Percentiles rank a stretch among this genome's conserved stretches.
Conservation (phyloP, 306 rosid genomes). For the Cicer pinnatifidum region DNA sequence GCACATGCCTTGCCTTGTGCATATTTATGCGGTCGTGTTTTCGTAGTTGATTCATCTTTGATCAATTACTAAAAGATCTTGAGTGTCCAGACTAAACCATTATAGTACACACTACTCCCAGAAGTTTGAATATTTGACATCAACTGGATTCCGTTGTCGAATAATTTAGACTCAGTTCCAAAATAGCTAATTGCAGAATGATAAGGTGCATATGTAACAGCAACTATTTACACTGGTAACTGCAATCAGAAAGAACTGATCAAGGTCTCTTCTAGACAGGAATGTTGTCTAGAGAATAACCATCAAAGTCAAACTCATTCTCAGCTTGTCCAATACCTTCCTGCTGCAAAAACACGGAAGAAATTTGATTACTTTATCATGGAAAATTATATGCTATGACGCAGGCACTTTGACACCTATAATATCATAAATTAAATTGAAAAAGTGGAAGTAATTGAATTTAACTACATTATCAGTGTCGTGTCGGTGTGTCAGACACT, state of each 20-base stretch:
- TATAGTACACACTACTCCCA: constrained; percentile 51
- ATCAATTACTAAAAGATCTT: neutral
- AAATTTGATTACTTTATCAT: constrained; percentile 11
- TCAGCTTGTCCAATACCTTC: constrained; percentile 70
- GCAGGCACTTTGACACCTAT: too few species aligned
- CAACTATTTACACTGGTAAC: constrained; percentile 70
- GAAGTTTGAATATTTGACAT: constrained; percentile 50
- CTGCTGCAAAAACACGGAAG: constrained; percentile 62
- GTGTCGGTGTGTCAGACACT: too few species aligned
- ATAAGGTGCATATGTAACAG: constrained; percentile 53
- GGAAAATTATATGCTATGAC: neutral
- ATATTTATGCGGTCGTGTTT: constrained; percentile 49
- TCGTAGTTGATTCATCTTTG: constrained; percentile 48
- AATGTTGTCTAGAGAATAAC: constrained; percentile 81
- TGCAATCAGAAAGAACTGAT: constrained; percentile 50
- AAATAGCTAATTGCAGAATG: constrained; percentile 53
- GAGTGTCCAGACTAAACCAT: constrained; percentile 49
- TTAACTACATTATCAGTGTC: too few species aligned
- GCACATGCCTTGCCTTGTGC: constrained; percentile 66
- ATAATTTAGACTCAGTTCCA: constrained; percentile 46
- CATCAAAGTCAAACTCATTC: constrained; percentile 83
- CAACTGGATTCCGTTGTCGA: constrained; percentile 46
- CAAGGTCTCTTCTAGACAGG: constrained; percentile 62
- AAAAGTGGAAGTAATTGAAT: too few species aligned
- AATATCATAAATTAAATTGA: too few species aligned